Conservation (phyloP, 176 grass and related monocot species). For the Typha latifolia region DNA sequence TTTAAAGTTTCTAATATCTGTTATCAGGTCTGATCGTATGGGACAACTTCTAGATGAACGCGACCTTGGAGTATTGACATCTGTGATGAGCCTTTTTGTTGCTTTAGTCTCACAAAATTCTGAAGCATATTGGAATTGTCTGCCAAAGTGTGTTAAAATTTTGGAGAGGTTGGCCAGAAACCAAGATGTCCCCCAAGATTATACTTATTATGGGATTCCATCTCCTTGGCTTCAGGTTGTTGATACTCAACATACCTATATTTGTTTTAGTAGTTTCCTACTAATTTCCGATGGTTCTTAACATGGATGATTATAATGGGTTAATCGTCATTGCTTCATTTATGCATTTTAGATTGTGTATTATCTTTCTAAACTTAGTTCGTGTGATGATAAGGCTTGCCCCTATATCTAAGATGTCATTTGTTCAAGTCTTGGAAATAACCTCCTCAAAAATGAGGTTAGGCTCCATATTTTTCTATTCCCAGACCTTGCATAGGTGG, state of each 20-base stretch:
- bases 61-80: slow-evolving; percentile 89
- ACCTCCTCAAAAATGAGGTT: no score
- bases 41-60: slow-evolving; percentile 96
- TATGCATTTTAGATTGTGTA: no score
- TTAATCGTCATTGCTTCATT: no score
- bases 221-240: slow-evolving; percentile 99
- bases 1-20: slow-evolving; percentile 4
- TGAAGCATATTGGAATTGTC: slow-evolving; percentile 97
- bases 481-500: no score
- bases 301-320: no score
- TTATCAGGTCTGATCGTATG: slow-evolving; percentile 88
- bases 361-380: no score
- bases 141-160: slow-evolving; percentile 92
- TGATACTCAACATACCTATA: not conserved
- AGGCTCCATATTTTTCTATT: no score
- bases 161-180: slow-evolving; percentile 90
- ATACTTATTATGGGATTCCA: slow-evolving; percentile 98
- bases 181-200: slow-evolving; percentile 97
- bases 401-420: no score
- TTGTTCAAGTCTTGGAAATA: no score
- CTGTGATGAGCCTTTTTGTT: slow-evolving; percentile 99
- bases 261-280: no score
- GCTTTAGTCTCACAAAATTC: slow-evolving; percentile 84
- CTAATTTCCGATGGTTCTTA: no score
- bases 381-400: no score